phyloP scores from a whole-genome alignment of 495 filamentous ascomycete species.

The Neurospora terricola region DNA sequence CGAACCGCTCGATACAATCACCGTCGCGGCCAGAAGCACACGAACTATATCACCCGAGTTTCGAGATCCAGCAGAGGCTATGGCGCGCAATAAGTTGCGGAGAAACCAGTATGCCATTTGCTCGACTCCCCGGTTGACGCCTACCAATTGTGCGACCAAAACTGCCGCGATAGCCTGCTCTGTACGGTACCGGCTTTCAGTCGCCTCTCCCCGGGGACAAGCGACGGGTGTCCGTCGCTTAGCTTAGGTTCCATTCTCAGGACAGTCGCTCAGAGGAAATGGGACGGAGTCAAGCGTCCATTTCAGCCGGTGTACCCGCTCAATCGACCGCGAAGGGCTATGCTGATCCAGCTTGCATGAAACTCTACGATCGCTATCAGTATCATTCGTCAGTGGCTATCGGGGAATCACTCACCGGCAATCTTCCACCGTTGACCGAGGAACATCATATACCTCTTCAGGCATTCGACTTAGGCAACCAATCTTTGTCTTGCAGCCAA shows the following conservation, averaged over 20 bases:
- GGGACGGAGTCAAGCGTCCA: not conserved
- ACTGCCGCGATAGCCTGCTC: not conserved
- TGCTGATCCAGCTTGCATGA: not conserved
- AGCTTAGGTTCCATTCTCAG: not conserved
- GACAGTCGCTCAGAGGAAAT: not conserved
- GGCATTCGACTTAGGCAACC: slow-evolving; percentile 12
- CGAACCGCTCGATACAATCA: not conserved
- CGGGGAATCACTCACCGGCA: slow-evolving; percentile 11
- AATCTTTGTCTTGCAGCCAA: slow-evolving; percentile 7
- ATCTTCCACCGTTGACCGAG: slow-evolving; percentile 18
- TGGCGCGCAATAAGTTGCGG: not conserved
- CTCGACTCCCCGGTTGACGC: not conserved
- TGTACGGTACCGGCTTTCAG: not conserved
- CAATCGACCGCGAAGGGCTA: slow-evolving; percentile 2
- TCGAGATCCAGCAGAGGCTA: not conserved
- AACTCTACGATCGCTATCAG: not conserved
- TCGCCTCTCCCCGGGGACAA: not conserved
- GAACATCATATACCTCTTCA: slow-evolving; percentile 7
- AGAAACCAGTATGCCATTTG: not conserved
- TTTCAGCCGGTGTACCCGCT: not conserved
- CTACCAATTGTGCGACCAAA: not conserved
- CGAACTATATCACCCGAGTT: not conserved
- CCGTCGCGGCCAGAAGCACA: not conserved
- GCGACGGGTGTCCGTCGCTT: not conserved
- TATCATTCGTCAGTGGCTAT: not conserved